phyloP scores from a whole-genome alignment of 1,284 basidiomycete species.

The Dichomitus squalens region DNA sequence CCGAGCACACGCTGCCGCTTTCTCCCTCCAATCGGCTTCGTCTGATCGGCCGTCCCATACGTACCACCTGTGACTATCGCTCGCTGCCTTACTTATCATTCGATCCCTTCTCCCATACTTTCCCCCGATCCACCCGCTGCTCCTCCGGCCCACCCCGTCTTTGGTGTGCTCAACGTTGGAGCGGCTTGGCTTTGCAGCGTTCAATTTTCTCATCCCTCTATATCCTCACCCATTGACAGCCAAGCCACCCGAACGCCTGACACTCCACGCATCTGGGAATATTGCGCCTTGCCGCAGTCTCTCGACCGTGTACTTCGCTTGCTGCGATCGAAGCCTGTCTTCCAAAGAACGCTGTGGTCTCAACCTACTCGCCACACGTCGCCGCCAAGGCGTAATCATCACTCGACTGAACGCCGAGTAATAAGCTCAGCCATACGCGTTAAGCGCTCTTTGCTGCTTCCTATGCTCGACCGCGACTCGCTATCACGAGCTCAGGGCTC shows the following conservation, averaged over 20 bases:
- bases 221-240: too few species aligned
- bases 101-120: conserved; percentile 1
- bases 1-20: conserved; percentile 1
- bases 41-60: conserved; percentile 14
- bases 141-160: neutral
- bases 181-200: too few species aligned
- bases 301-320: neutral
- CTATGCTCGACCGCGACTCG: too few species aligned
- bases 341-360: neutral
- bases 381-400: neutral
- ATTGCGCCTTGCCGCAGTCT: neutral
- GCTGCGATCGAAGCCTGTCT: neutral
- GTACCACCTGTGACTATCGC: neutral
- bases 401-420: too few species aligned
- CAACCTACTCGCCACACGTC: neutral
- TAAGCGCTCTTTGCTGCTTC: too few species aligned
- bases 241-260: too few species aligned
- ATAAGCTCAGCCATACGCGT: too few species aligned
- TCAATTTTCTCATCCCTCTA: too few species aligned
- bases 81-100: neutral
- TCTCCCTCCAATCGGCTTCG: conserved; percentile 19
- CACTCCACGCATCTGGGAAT: neutral
- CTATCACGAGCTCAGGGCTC: too few species aligned
- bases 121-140: neutral
- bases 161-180: neutral